Conservation (phyloP, 2,329 filamentous ascomycete species). For the Lachnellula hyalina region DNA sequence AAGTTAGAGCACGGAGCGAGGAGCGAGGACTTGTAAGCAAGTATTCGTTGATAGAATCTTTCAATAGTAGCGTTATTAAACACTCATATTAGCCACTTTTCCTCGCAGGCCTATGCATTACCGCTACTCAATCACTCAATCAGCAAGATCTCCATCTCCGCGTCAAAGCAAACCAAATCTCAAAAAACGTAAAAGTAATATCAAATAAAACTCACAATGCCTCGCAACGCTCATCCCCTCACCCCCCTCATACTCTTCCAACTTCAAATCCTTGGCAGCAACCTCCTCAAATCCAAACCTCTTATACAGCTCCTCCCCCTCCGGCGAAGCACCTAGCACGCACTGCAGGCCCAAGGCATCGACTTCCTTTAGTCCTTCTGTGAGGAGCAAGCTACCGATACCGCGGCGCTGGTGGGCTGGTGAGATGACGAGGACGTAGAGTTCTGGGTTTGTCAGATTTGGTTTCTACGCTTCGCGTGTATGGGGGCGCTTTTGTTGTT, state of each 20-base stretch:
- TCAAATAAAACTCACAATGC: conserved; percentile 3
- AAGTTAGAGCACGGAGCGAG: neutral
- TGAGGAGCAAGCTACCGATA: conserved; percentile 21
- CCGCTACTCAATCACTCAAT: neutral
- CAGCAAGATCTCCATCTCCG: too few species aligned
- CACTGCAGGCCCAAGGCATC: conserved; percentile 20
- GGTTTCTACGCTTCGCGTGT: too few species aligned
- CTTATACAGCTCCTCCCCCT: conserved; percentile 22
- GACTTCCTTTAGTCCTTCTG: conserved; percentile 15
- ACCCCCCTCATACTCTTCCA: conserved; percentile 27
- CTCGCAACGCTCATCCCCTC: conserved; percentile 15
- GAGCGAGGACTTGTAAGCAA: too few species aligned
- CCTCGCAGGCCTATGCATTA: conserved; percentile 4
- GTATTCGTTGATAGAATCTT: too few species aligned
- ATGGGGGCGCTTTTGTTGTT: too few species aligned
- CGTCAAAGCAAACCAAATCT: neutral
- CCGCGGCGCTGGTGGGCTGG: conserved; percentile 22
- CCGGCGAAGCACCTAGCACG: conserved; percentile 24
- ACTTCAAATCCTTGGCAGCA: conserved; percentile 15
- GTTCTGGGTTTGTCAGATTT: conserved; percentile 12
- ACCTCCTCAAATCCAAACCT: conserved; percentile 23
- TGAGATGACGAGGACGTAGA: conserved; percentile 17
- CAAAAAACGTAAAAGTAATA: neutral
- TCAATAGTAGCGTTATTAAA: neutral
- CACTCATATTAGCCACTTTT: neutral